Evolutionary conservation across 1,139 yeast genomes (phyloP), one percentile per base, ranked within the genome.

Genomic region (Candida buenavistaensis): DNA sequence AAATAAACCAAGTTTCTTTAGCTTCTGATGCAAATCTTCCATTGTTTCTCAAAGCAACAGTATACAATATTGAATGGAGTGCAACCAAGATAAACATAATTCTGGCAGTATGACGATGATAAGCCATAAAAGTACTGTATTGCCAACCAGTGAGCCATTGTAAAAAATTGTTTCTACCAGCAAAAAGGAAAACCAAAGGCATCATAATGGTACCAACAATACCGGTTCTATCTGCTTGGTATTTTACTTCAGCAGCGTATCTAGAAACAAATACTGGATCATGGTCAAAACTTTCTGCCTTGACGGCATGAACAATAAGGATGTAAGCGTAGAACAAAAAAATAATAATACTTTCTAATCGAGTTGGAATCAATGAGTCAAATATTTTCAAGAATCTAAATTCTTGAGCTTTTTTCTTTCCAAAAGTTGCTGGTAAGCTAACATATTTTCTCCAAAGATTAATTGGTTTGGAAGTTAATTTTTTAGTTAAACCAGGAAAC

Each of bases 261-360:
- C 46, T 51, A 8, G 37, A 26, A 8, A 23, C 27, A 30, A 52
- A 56, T 2, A 58, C 29, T 0, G 66, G 63, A 37, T 66, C 68
- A 7, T 47, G 45, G 1, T 45, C 38, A 1, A 50, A 39, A 20
- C 39, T 51, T 8, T 40, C 32, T 23, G 59, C 51, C 9, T 55
- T 45, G 13, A 50, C 47, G 3, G 61, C 50, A 34, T 54, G 41
- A 37, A 72, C 60, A 8, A 75, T 60, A 16, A 78, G 48, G 26
- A 68, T 64, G 37, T 80, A 52, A 3, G 69, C 54, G 14, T 75
- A 49, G 54, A 77, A 80, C 8, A 72, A 58, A 9, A 44, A 46
- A 24, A 43, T 32, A 4, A 36, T 41, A 5, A 40, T 23, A 2
- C 61, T 29, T 38, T 60, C 64, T 26, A 50, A 27, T 36, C 66